Evolutionary conservation across 129 eudicot genomes (phyloP), one percentile per base, ranked within the genome.

Genomic region (Arctium lappa): DNA sequence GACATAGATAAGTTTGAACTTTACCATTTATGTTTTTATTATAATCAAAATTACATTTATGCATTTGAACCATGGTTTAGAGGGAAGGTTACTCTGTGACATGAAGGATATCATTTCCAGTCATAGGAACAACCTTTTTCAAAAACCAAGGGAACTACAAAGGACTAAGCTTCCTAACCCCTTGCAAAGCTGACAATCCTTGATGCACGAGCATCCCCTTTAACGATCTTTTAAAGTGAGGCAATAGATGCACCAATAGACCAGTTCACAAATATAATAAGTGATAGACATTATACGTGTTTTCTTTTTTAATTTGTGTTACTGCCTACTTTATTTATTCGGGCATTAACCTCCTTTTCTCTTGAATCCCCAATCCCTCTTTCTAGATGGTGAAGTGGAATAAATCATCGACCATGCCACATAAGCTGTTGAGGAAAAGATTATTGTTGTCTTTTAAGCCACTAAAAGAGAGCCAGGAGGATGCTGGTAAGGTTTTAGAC

Each of bases 351-450:
- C 42, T 12, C 42, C 34, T 34, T 50, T 50, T 50, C 36, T 16
- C 65, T 79, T 70, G 71, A 65, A 65, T 29, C 42, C 66, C 66
- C 69, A 32, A 37, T 82, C 74, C 50, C 42, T 82, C 48, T 13
- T 38, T 73, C 42, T 74, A 91, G 92, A 76, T 50, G 22, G 81
- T 72, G 74, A 75, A 69, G 74, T 88, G 90, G 91, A 88, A 76
- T 71, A 33, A 75, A 72, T 86, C 84, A 66, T 88, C 91, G 94
- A 82, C 76, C 9, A 81, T 86, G 40, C 92, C 94, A 36, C 86
- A 87, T 73, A 90, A 90, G 46, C 73, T 91, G 79, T 70, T 91
- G 62, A 72, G 76, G 85, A 86, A 74, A 80, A 85, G 90, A 77
- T 44, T 79, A 32, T 56, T 86, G 18, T 63, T 33, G 70, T 34